Percentiles rank a stretch among this genome's conserved stretches.
Evolutionary conservation across 1,284 basidiomycete species (phyloP).

Genomic region (Melampsora larici-populina): DNA sequence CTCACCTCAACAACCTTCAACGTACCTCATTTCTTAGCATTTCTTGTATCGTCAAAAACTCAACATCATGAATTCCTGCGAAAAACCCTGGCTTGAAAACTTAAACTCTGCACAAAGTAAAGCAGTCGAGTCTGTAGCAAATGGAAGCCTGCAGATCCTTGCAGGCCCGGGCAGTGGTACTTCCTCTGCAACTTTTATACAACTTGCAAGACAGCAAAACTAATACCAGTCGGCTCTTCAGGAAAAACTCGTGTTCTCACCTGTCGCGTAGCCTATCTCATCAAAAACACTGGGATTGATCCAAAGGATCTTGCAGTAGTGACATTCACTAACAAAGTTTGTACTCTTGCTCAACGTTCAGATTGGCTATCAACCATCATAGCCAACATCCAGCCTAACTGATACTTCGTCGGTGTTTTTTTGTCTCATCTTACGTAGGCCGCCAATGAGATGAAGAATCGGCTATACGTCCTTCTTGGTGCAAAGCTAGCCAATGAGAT

Average conservation of each 20-base stretch:
- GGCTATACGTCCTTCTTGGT: constrained; percentile 71
- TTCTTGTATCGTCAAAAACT: no score
- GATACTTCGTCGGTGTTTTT: background rate
- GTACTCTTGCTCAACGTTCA: constrained; percentile 56
- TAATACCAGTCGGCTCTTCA: constrained; percentile 31
- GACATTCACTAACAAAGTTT: constrained; percentile 54
- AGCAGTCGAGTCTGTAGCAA: constrained; percentile 68
- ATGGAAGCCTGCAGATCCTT: constrained; percentile 70
- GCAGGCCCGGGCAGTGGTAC: constrained; percentile 80
- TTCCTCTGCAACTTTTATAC: constrained; percentile 52
- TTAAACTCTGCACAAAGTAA: constrained; percentile 43
- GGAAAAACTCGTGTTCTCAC: constrained; percentile 67
- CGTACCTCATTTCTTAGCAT: no score
- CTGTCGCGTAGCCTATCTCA: constrained; percentile 71
- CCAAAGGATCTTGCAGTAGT: constrained; percentile 50
- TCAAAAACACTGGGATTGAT: constrained; percentile 55
- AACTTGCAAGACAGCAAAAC: background rate
- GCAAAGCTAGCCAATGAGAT: constrained; percentile 63
- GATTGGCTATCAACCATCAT: constrained; percentile 67
- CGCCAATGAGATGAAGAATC: constrained; percentile 78
- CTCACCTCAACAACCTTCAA: no score
- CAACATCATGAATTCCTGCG: background rate
- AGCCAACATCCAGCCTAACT: constrained; percentile 58
- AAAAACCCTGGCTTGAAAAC: constrained; percentile 9
- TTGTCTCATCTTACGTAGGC: constrained; percentile 72